phyloP scores from a whole-genome alignment of 108 stramenopile genomes.

The Schizochytrium sp. region DNA sequence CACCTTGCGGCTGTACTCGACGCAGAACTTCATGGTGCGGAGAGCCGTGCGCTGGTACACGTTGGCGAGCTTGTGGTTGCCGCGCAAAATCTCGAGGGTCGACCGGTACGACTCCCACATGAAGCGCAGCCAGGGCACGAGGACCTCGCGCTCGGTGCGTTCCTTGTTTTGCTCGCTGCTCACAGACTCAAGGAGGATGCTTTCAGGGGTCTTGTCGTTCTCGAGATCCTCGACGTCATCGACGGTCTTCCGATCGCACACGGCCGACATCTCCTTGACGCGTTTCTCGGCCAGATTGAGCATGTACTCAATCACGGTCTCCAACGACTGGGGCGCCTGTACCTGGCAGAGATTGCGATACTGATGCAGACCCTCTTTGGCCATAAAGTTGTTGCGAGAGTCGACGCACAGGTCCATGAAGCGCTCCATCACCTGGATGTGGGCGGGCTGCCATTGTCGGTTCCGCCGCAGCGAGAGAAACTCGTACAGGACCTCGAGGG shows the following conservation, averaged over 20 bases:
- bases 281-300: constrained; percentile 61
- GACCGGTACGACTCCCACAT: constrained; percentile 95
- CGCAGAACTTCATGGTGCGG: constrained; percentile 79
- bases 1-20: constrained; percentile 66
- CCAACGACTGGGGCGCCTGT: constrained; percentile 82
- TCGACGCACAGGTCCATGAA: constrained; percentile 86
- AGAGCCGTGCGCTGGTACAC: constrained; percentile 80
- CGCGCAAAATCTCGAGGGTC: constrained; percentile 81
- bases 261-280: not conserved
- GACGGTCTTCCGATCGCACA: constrained; percentile 15
- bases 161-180: constrained; percentile 77
- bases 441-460: constrained; percentile 83
- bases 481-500: constrained; percentile 62
- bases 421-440: constrained; percentile 82
- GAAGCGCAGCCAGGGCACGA: constrained; percentile 91
- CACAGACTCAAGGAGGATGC: constrained; percentile 85
- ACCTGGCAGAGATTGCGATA: constrained; percentile 73
- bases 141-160: constrained; percentile 69
- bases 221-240: constrained; percentile 75
- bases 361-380: constrained; percentile 96
- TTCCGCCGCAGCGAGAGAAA: constrained; percentile 64
- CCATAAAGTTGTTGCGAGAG: constrained; percentile 66
- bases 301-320: constrained; percentile 81
- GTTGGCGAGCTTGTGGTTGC: constrained; percentile 81
- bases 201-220: constrained; percentile 66